Base-by-base conservation (phyloP, 495 filamentous ascomycete genomes). In the Podospora pseudocomata region DNA sequence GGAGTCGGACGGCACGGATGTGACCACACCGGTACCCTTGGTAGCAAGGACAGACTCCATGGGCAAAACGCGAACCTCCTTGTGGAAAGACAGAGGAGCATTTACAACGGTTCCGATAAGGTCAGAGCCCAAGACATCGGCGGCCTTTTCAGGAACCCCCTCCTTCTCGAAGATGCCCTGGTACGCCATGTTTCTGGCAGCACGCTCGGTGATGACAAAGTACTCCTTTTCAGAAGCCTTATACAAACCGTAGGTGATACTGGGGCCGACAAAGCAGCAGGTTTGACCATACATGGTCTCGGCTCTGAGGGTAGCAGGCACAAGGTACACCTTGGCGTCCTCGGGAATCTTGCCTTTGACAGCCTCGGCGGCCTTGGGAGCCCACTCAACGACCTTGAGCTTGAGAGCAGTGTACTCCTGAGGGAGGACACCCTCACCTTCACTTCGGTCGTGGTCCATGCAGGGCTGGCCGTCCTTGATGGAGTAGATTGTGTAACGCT, bases 211-310 rank as follows among this genome's bases (percentile, higher is more conserved):
- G 64, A 92, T 84, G 70, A 99, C 84, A 77, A 88, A 92, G 78
- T 92, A 97, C 71, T 96, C 92, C 67, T 89, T 91, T 62, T 94
- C 89, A 15, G 87, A 86, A 60, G 91, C 86, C 81, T 91, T 91
- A 85, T 90, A 98, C 69, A 99, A 80, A 64, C 93, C 92, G 73
- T 99, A 98, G n/a, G 81, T 72, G 58, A 74, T 55, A 27, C 58
- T 63, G 2, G 95, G 94, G 30, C 93, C 91, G 62, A 99, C 92
- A 73, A 99, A 99, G 78, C 93, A 97, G 81, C 92, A 95, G 1
- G 88, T 94, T 78, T 99, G 95, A 28, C 95, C 95, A 73, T 97
- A 97, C 94, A 99, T 97, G 19, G 95, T 99, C 82, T 99, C 95
- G 20, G 95, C 92, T 71, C 95, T 87, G 67, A 99, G 85, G 67